Base-by-base conservation (phyloP, 106 monocot genomes). In the Dactylorhiza incarnata region DNA sequence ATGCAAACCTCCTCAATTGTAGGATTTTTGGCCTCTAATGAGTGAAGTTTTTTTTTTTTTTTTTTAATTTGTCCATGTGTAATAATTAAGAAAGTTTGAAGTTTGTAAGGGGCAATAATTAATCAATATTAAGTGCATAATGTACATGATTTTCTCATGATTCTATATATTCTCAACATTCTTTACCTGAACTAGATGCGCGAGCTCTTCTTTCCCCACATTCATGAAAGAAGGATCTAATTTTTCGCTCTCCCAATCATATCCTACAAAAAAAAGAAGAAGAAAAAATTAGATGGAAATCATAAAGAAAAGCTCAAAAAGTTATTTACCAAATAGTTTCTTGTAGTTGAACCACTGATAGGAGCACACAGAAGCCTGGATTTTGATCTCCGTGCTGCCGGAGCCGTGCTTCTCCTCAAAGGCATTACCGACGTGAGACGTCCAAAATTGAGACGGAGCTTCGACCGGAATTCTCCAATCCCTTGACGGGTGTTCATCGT, bases 391-490 rank as follows among this genome's bases (percentile, higher is more conserved):
- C 17, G 6, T 17, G 5, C 45, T 44, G 10, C 45, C 69, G 11
- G 45, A 1, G 7, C 5, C 45, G 45, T 69, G 16, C 69, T n/a
- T 69, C 11, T 45, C 69, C 5, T 69, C 45, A n/a, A 16, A 69
- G 69, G 69, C 45, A n/a, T 69, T 69, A 5, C 45, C 69, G 11
- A 69, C 10, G n/a, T 69, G 69, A 3, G 6, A 10, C 45, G 45
- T 69, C 69, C 69, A 69, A 7, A 69, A 45, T n/a, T 45, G 69
- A 13, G 45, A 44, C 26, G 45, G 69, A 69, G 69, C 69, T 45
- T 68, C 68, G 10, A 68, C 14, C 23, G 68, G 68, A 69, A 24
- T 45, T 46, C 45, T 43, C 69, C 69, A 68, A 5, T 69, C 69
- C 44, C 69, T 69, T 0, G 8, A 5, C 37, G 12, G 12, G 14